These are phyloP conservation scores for Microcos paniculata DNA, from an alignment of 345 rosid genomes.

Conservation along the genomic window DNA sequence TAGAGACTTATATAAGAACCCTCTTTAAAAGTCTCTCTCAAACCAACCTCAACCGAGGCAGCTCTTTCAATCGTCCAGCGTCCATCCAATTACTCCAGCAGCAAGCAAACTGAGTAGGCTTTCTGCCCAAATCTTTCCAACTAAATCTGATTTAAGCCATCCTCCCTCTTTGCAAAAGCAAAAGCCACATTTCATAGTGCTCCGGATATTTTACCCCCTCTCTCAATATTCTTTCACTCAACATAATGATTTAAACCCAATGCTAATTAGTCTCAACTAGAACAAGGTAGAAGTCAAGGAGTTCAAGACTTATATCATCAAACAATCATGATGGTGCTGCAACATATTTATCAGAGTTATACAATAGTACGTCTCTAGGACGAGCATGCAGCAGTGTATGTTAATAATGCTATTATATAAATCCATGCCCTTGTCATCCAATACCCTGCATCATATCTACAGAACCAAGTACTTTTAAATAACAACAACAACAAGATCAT, in stretches of 20 bases:
- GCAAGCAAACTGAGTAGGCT: not conserved
- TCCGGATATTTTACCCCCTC: not conserved
- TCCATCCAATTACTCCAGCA: not conserved
- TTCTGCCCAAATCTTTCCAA: too few relatives aligned
- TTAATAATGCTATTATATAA: not conserved
- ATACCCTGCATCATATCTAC: not conserved
- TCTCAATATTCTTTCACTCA: not conserved
- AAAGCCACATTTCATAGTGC: too few relatives aligned
- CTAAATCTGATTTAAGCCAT: too few relatives aligned
- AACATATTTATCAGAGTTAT: not conserved
- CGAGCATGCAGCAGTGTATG: too few relatives aligned
- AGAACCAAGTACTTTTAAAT: not conserved
- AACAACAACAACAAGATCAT: not conserved
- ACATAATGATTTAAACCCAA: not conserved
- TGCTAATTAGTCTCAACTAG: not conserved
- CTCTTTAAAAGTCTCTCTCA: not conserved
- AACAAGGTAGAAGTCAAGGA: not conserved
- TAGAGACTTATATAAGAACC: not conserved
- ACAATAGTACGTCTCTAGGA: too few relatives aligned
- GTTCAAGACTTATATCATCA: not conserved
- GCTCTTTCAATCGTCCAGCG: not conserved
- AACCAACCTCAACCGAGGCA: not conserved
- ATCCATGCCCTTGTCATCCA: not conserved
- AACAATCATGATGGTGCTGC: too few relatives aligned
- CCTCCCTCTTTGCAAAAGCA: too few relatives aligned